Conservation (phyloP, 2,329 filamentous ascomycete species). For the Penicillium sp. region DNA sequence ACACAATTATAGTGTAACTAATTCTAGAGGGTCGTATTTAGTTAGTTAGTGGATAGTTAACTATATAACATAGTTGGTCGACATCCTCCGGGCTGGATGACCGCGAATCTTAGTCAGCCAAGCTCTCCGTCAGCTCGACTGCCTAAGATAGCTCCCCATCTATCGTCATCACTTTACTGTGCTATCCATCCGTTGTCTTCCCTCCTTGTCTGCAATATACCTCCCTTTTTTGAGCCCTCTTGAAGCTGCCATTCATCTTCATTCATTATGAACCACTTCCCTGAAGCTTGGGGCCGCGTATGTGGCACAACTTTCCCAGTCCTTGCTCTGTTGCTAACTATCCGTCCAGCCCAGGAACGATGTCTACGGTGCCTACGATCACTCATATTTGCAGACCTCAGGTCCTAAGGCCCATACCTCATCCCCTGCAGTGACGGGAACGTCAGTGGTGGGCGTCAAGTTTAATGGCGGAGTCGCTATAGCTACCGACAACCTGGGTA, state of each 20-base stretch:
- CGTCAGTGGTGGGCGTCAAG: conserved; percentile 88
- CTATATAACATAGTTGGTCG: not conserved
- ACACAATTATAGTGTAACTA: not conserved
- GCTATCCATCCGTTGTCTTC: conserved; percentile 7
- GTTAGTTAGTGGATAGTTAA: too few relatives aligned
- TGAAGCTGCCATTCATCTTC: not conserved
- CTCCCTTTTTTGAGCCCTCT: not conserved
- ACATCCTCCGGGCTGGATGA: not conserved
- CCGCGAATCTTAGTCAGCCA: conserved; percentile 14
- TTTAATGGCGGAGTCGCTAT: conserved; percentile 95
- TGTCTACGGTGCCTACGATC: conserved; percentile 87
- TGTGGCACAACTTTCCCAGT: conserved; percentile 14
- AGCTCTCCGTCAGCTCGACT: conserved; percentile 34
- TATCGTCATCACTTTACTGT: conserved; percentile 17
- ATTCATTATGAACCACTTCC: conserved; percentile 55
- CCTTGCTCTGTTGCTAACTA: conserved; percentile 28
- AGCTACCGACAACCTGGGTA: conserved; percentile 92
- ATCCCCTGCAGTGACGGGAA: conserved; percentile 87
- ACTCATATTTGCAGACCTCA: conserved; percentile 64
- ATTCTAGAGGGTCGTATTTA: not conserved
- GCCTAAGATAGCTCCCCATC: conserved; percentile 21
- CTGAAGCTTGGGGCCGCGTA: conserved; percentile 58
- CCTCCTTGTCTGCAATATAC: not conserved
- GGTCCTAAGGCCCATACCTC: conserved; percentile 79
- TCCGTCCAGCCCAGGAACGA: conserved; percentile 77